Evolutionary conservation across 805 yeast species (phyloP).

Genomic region (Zygotorulaspora sp.): DNA sequence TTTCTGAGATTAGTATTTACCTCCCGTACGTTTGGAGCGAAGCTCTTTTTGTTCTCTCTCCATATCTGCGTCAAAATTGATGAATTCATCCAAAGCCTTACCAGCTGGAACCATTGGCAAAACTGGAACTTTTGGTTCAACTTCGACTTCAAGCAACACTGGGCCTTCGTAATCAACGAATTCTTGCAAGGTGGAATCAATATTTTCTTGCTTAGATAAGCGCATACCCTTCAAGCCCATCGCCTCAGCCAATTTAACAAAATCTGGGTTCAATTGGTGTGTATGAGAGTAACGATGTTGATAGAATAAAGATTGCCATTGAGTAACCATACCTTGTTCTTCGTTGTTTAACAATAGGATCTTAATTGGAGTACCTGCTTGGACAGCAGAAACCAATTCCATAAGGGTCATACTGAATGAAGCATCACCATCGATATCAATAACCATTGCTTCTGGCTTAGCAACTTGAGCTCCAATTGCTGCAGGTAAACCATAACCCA

Average conservation of each 20-base stretch:
- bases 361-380: conserved; percentile 88
- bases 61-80: conserved; percentile 75
- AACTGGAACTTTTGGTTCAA: conserved; percentile 88
- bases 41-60: conserved; percentile 66
- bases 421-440: conserved; percentile 98
- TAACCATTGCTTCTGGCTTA: conserved; percentile 88
- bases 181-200: conserved; percentile 53
- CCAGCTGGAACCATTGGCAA: conserved; percentile 98
- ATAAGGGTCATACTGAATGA: conserved; percentile 97
- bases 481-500: conserved; percentile 97
- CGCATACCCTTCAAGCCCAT: conserved; percentile 87
- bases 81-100: conserved; percentile 88
- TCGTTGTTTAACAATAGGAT: conserved; percentile 88
- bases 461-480: conserved; percentile 99
- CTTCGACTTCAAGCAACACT: conserved; percentile 81
- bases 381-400: conserved; percentile 91
- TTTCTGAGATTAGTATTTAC: conserved; percentile 46
- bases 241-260: conserved; percentile 86
- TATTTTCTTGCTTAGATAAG: conserved; percentile 62
- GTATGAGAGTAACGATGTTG: conserved; percentile 98
- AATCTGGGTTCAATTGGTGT: conserved; percentile 92
- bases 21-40: conserved; percentile 69
- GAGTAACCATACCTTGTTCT: conserved; percentile 99
- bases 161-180: conserved; percentile 80
- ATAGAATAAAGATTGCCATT: conserved; percentile 97